Evolutionary conservation across 306 rosid genomes (phyloP).

Genomic region (Medicago arabica): DNA sequence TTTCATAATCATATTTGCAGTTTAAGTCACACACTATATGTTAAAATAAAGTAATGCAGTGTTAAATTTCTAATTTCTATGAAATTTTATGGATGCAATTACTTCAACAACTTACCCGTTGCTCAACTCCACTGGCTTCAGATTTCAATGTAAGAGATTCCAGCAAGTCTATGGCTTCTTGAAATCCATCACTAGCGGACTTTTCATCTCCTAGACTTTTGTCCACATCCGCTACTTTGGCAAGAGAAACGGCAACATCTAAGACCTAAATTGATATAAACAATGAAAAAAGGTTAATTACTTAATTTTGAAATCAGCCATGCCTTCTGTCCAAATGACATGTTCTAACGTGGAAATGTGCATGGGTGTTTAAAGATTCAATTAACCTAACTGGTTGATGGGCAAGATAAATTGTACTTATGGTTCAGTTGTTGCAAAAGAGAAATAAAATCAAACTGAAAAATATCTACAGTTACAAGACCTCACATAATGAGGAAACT

Average conservation of each 20-base stretch:
- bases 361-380: background rate
- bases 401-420: background rate
- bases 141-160: slow-evolving; percentile 69
- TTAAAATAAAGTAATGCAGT: background rate
- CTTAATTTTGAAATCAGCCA: slow-evolving; percentile 39
- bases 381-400: background rate
- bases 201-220: slow-evolving; percentile 82
- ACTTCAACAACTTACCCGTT: slow-evolving; percentile 59
- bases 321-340: background rate
- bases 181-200: slow-evolving; percentile 70
- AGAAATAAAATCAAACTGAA: slow-evolving; percentile 31
- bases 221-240: slow-evolving; percentile 95
- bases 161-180: slow-evolving; percentile 83
- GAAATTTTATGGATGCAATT: background rate
- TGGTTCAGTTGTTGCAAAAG: slow-evolving; percentile 7
- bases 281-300: slow-evolving; percentile 20
- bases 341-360: background rate
- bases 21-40: background rate
- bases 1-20: background rate
- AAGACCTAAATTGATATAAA: slow-evolving; percentile 60
- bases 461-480: background rate
- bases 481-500: slow-evolving; percentile 6
- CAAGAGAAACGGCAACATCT: slow-evolving; percentile 88
- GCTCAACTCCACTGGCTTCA: slow-evolving; percentile 65
- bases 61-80: background rate